Percentiles rank a stretch among this genome's conserved stretches.
Conservation (phyloP, 768 basidiomycete species). For the Boletus eberwhitei region DNA sequence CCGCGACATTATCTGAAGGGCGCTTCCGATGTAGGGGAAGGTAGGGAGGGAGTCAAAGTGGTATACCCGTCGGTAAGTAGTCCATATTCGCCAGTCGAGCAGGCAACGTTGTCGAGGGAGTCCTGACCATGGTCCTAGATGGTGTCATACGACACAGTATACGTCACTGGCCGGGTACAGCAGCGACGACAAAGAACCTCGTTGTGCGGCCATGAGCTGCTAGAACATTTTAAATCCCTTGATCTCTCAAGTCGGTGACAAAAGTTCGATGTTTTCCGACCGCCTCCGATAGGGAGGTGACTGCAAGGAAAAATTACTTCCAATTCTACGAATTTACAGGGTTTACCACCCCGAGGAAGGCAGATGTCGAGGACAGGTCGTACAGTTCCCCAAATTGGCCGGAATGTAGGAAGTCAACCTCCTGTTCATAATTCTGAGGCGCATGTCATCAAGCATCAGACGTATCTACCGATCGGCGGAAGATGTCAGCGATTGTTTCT, state of each 20-base stretch:
- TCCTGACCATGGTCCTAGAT: constrained; percentile 44
- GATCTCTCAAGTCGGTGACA: not conserved
- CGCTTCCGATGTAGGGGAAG: constrained; percentile 62
- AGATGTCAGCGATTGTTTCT: not conserved
- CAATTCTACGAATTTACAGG: not conserved
- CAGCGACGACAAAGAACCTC: not conserved
- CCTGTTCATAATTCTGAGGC: not conserved
- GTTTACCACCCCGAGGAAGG: not conserved
- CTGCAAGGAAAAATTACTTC: not conserved
- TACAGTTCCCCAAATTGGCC: not conserved
- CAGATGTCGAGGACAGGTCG: not conserved
- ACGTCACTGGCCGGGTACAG: constrained; percentile 6
- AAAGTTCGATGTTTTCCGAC: not conserved
- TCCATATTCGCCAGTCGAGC: constrained; percentile 53
- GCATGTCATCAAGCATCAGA: not conserved
- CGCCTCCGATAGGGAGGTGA: not conserved
- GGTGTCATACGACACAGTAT: constrained; percentile 41
- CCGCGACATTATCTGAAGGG: constrained; percentile 46
- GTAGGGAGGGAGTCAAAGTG: constrained; percentile 51
- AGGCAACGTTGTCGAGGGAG: constrained; percentile 44
- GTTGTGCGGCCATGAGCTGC: constrained; percentile 1
- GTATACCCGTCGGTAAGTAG: constrained; percentile 42
- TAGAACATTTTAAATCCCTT: not conserved
- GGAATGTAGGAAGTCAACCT: not conserved
- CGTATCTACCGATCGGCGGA: not conserved